phyloP scores from a whole-genome alignment of 352 stramenopile species.

The Phytopythium cucurbitacearum region DNA sequence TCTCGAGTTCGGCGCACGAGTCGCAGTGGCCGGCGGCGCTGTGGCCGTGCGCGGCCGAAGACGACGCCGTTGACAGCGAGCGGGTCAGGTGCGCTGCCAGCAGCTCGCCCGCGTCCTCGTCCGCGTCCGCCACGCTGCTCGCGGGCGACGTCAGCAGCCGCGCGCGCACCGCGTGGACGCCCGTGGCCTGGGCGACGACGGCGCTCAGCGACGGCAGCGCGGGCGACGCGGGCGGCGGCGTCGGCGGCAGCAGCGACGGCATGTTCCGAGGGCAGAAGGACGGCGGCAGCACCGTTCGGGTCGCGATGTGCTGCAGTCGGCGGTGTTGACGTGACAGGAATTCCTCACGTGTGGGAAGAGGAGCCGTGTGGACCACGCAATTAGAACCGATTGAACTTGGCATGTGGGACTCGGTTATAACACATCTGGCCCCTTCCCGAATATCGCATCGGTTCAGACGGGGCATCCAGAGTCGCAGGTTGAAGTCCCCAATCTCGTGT shows the following conservation, averaged over 20 bases:
- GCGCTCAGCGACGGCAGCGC: constrained; percentile 26
- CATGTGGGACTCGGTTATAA: neutral
- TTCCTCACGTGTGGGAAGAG: too few relatives aligned
- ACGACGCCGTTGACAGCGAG: constrained; percentile 30
- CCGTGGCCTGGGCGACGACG: constrained; percentile 35
- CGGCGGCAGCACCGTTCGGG: neutral
- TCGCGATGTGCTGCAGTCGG: neutral
- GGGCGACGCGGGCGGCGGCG: constrained; percentile 6
- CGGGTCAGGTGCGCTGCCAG: constrained; percentile 9
- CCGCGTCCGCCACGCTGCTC: constrained; percentile 25
- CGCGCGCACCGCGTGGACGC: constrained; percentile 33
- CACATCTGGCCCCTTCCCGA: neutral
- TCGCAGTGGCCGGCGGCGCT: constrained; percentile 21
- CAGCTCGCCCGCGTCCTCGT: constrained; percentile 23
- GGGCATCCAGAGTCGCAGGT: neutral
- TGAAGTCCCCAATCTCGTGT: neutral
- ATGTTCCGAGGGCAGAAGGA: constrained; percentile 9
- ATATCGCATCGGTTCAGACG: neutral
- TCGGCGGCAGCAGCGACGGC: constrained; percentile 32
- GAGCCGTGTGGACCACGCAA: neutral
- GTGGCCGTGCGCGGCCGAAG: constrained; percentile 18
- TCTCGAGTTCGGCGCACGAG: constrained; percentile 55
- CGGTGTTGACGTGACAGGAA: neutral
- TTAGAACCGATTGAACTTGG: neutral
- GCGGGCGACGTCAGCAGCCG: constrained; percentile 31